Percentiles rank a stretch among this genome's conserved stretches.
phyloP scores from a whole-genome alignment of 2,329 filamentous ascomycete genomes.

The Pseudogymnoascus sp. region DNA sequence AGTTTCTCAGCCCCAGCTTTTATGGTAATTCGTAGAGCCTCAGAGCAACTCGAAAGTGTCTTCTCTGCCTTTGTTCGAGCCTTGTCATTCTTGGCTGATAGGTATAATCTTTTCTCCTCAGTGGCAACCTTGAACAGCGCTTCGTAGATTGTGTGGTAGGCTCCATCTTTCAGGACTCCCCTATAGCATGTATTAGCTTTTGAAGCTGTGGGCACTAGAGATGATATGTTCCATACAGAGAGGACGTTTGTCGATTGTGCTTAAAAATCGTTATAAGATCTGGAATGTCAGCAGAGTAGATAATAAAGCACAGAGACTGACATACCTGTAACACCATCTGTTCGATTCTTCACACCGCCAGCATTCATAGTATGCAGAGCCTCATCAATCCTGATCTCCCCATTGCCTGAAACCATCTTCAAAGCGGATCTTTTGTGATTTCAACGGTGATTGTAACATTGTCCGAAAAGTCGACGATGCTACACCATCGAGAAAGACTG shows the following conservation, averaged over 20 bases:
- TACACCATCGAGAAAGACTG: neutral
- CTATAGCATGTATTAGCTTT: slow-evolving; percentile 16
- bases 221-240: slow-evolving; percentile 17
- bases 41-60: slow-evolving; percentile 60
- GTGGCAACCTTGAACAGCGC: slow-evolving; percentile 62
- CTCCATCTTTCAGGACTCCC: slow-evolving; percentile 56
- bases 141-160: slow-evolving; percentile 76
- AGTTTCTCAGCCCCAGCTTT: slow-evolving; percentile 60
- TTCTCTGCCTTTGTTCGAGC: slow-evolving; percentile 41
- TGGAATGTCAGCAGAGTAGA: slow-evolving; percentile 11
- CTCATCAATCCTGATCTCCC: slow-evolving; percentile 9
- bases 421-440: neutral
- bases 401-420: slow-evolving; percentile 8
- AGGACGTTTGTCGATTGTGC: slow-evolving; percentile 18
- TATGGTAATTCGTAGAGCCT: slow-evolving; percentile 62
- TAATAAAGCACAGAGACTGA: neutral
- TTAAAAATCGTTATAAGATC: slow-evolving; percentile 25
- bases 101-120: slow-evolving; percentile 57
- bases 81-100: slow-evolving; percentile 44
- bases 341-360: slow-evolving; percentile 9
- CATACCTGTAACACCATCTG: slow-evolving; percentile 14
- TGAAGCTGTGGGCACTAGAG: neutral
- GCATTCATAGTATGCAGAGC: slow-evolving; percentile 9
- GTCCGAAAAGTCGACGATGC: neutral
- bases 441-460: slow-evolving; percentile 3